Evolutionary conservation across 2,329 filamentous ascomycete species (phyloP).

Genomic region (Colletotrichum theobromicola): DNA sequence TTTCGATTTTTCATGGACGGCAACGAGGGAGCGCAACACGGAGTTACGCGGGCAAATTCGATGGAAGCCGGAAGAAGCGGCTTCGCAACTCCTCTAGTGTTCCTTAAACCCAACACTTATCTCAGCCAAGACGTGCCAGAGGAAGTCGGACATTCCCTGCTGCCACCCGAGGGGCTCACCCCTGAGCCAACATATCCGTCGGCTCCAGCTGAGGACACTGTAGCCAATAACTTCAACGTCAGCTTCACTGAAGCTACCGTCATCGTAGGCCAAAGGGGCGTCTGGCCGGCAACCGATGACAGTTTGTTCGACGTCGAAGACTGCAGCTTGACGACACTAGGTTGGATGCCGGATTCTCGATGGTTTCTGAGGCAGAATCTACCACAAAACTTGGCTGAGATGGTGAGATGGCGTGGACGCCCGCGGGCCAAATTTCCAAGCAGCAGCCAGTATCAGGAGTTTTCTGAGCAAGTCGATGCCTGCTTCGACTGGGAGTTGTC

Average conservation of each 20-base stretch:
- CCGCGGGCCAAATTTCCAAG: background rate
- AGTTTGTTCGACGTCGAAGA: slow-evolving; percentile 40
- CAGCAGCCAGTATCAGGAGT: slow-evolving; percentile 26
- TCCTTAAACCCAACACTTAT: slow-evolving; percentile 48
- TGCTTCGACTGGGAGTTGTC: slow-evolving; percentile 54
- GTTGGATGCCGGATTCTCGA: slow-evolving; percentile 46
- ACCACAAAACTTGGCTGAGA: slow-evolving; percentile 34
- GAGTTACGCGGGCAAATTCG: background rate
- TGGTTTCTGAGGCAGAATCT: slow-evolving; percentile 39
- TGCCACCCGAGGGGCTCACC: background rate
- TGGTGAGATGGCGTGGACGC: slow-evolving; percentile 30
- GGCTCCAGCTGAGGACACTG: background rate
- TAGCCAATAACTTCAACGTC: background rate
- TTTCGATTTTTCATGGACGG: slow-evolving; percentile 15
- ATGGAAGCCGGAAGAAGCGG: background rate
- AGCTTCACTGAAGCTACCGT: slow-evolving; percentile 20
- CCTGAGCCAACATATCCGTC: background rate
- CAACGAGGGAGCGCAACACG: background rate
- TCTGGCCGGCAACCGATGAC: slow-evolving; percentile 35
- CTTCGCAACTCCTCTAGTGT: slow-evolving; percentile 21
- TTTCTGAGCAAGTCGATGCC: slow-evolving; percentile 38
- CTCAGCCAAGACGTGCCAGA: slow-evolving; percentile 35
- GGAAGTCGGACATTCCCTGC: background rate
- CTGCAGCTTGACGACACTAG: slow-evolving; percentile 46
- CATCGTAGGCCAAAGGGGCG: slow-evolving; percentile 28